phyloP scores from a whole-genome alignment of 768 basidiomycete genomes.

The Tricholoma sp. region DNA sequence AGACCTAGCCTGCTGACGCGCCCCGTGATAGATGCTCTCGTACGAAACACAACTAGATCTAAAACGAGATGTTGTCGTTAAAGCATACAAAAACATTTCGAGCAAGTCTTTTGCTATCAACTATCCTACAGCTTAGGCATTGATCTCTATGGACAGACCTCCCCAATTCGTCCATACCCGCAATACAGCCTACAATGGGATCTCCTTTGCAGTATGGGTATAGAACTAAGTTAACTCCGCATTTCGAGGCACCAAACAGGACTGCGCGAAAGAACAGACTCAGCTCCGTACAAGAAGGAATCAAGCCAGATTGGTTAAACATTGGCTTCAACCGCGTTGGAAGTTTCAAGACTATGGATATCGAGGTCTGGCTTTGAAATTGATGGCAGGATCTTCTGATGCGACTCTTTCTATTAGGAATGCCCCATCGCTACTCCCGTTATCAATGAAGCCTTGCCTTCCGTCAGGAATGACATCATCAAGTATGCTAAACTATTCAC shows the following conservation, averaged over 20 bases:
- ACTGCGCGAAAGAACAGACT: slow-evolving; percentile 21
- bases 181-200: slow-evolving; percentile 68
- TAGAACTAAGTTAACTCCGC: slow-evolving; percentile 96
- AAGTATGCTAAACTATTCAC: slow-evolving; percentile 40
- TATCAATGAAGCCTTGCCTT: slow-evolving; percentile 61
- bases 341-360: slow-evolving; percentile 74
- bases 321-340: slow-evolving; percentile 90
- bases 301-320: slow-evolving; percentile 62
- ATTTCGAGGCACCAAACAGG: slow-evolving; percentile 78
- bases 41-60: slow-evolving; percentile 82
- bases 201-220: slow-evolving; percentile 90
- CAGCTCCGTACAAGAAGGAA: slow-evolving; percentile 9
- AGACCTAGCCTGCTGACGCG: not conserved
- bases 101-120: slow-evolving; percentile 25
- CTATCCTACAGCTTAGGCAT: not conserved
- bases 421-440: slow-evolving; percentile 86
- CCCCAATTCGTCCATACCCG: slow-evolving; percentile 50
- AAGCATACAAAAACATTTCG: slow-evolving; percentile 79
- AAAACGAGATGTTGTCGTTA: slow-evolving; percentile 81
- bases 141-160: slow-evolving; percentile 39
- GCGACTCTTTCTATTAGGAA: slow-evolving; percentile 46
- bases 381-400: not conserved
- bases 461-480: slow-evolving; percentile 61
- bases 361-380: slow-evolving; percentile 57
- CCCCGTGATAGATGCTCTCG: slow-evolving; percentile 66